A percentile compares a stretch with the other conserved stretches of the same genome.
phyloP scores from a whole-genome alignment of 2,329 filamentous ascomycete genomes.

The Didymella pinodella region DNA sequence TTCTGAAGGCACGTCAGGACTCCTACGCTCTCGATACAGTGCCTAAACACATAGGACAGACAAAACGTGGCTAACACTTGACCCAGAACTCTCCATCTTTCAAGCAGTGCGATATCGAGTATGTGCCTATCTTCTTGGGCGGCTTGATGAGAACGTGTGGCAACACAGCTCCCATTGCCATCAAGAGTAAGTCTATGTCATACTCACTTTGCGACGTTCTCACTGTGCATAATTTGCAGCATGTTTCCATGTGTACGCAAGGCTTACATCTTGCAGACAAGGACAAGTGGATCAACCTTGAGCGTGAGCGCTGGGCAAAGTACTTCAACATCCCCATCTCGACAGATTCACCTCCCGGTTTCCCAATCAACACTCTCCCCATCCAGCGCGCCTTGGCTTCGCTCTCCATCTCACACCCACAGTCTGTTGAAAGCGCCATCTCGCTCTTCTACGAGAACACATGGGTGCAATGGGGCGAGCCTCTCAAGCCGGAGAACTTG shows the following conservation, averaged over 20 bases:
- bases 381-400: slow-evolving; percentile 63
- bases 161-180: slow-evolving; percentile 62
- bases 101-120: slow-evolving; percentile 62
- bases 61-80: neutral
- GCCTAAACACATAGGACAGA: neutral
- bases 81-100: slow-evolving; percentile 64
- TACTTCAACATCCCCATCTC: slow-evolving; percentile 64
- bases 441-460: slow-evolving; percentile 60
- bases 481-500: slow-evolving; percentile 57
- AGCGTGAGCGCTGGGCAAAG: slow-evolving; percentile 63
- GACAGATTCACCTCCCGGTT: slow-evolving; percentile 55
- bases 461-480: slow-evolving; percentile 60
- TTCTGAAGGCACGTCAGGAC: slow-evolving; percentile 57
- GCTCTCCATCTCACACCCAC: slow-evolving; percentile 54
- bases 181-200: slow-evolving; percentile 59
- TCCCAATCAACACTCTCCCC: slow-evolving; percentile 62
- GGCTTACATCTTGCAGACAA: slow-evolving; percentile 59
- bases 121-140: slow-evolving; percentile 66
- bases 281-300: slow-evolving; percentile 62
- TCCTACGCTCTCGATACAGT: neutral
- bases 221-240: no score
- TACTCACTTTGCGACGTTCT: neutral
- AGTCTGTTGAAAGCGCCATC: slow-evolving; percentile 53
- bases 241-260: neutral
- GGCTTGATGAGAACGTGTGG: slow-evolving; percentile 65